A percentile compares a stretch with the other conserved stretches of the same genome.
Evolutionary conservation across 164 flowering plant genomes (phyloP).

Genomic region (Berberis vulgaris): DNA sequence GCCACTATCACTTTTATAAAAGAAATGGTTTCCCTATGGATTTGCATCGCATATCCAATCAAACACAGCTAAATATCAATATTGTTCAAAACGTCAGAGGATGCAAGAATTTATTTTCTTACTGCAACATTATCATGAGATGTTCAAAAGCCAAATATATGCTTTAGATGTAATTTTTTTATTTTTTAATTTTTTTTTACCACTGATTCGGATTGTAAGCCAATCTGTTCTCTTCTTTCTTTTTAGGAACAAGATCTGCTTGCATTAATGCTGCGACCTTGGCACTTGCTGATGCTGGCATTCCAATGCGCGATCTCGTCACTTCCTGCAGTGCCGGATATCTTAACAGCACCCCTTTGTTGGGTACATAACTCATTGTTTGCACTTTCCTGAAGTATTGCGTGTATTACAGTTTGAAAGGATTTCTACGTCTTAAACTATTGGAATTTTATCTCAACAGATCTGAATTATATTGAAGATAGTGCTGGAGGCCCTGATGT

Average conservation of each 20-base stretch:
- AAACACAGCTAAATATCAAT: too few relatives aligned
- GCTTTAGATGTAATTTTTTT: too few relatives aligned
- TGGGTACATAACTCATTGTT: slow-evolving; percentile 40
- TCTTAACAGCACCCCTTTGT: slow-evolving; percentile 81
- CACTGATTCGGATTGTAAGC: background rate
- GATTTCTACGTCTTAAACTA: background rate
- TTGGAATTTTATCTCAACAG: slow-evolving; percentile 24
- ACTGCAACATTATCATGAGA: background rate
- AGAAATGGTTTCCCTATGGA: too few relatives aligned
- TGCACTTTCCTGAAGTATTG: background rate
- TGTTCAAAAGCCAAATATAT: too few relatives aligned
- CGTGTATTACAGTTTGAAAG: background rate
- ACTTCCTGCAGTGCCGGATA: slow-evolving; percentile 95
- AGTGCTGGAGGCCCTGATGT: slow-evolving; percentile 98
- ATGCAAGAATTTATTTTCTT: background rate
- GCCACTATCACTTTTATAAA: too few relatives aligned
- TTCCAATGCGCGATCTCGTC: slow-evolving; percentile 90
- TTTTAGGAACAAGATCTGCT: slow-evolving; percentile 88
- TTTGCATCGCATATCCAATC: too few relatives aligned
- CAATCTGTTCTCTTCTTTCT: slow-evolving; percentile 1
- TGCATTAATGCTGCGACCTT: slow-evolving; percentile 98
- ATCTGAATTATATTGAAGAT: slow-evolving; percentile 87
- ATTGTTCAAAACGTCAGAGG: background rate
- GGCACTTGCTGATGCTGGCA: slow-evolving; percentile 98
- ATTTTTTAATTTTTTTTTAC: background rate